phyloP scores from a whole-genome alignment of 305 asterid species.

The Fraxinus ornus region DNA sequence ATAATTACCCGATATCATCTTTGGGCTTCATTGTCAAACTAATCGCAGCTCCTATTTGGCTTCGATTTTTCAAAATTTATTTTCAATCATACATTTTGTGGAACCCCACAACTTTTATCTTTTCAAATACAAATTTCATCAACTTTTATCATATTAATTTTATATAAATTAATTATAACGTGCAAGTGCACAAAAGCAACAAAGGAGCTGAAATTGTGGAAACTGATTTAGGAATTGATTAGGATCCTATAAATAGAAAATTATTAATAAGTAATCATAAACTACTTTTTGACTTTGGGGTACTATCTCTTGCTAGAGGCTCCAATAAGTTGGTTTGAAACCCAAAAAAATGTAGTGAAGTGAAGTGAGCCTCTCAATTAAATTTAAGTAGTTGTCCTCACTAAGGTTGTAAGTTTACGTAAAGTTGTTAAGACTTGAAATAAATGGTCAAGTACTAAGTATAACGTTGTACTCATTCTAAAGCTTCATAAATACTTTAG shows the following conservation, averaged over 20 bases:
- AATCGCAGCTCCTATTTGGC: neutral
- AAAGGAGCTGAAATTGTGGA: constrained; percentile 38
- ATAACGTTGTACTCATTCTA: constrained; percentile 6
- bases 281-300: constrained; percentile 27
- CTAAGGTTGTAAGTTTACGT: constrained; percentile 22
- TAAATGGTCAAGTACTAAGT: constrained; percentile 23
- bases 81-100: too few relatives aligned
- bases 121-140: too few relatives aligned
- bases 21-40: neutral
- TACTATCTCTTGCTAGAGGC: constrained; percentile 32
- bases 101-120: too few relatives aligned
- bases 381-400: constrained; percentile 20
- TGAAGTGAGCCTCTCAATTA: constrained; percentile 12
- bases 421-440: constrained; percentile 36
- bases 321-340: constrained; percentile 52
- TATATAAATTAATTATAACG: too few relatives aligned
- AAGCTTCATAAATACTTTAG: neutral
- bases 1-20: neutral
- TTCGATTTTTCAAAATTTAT: too few relatives aligned
- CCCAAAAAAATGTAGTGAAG: constrained; percentile 22
- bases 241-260: constrained; percentile 35
- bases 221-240: constrained; percentile 35
- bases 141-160: too few relatives aligned
- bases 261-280: constrained; percentile 13
- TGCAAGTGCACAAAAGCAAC: constrained; percentile 19